Evolutionary conservation across 1,284 basidiomycete genomes (phyloP).

Genomic region (Ustilago loliicola): DNA sequence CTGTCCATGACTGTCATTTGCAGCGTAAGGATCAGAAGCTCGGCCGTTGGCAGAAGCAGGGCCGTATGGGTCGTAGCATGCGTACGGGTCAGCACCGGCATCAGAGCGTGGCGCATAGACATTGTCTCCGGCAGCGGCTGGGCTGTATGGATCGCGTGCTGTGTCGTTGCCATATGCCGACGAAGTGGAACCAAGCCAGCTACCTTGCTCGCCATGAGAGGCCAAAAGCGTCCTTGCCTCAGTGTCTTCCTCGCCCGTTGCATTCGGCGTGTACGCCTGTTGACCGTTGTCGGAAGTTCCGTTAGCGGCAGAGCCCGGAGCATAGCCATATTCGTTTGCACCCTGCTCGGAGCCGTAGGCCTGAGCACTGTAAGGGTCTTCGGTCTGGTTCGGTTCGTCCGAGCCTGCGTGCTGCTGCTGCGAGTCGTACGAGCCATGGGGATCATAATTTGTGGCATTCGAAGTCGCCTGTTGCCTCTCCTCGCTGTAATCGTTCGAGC

Average conservation of each 20-base stretch:
- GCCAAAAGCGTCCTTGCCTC: conserved; percentile 35
- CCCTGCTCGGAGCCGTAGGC: not conserved
- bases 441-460: conserved; percentile 4
- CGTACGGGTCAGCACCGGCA: conserved; percentile 6
- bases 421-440: conserved; percentile 12
- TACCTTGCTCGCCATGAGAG: conserved; percentile 20
- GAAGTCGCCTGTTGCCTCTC: conserved; percentile 8
- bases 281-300: not conserved
- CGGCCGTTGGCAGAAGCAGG: conserved; percentile 14
- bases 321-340: conserved; percentile 11
- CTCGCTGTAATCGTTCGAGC: conserved; percentile 25
- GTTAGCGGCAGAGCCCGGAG: conserved; percentile 4
- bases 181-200: conserved; percentile 26
- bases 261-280: not conserved
- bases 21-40: conserved; percentile 18
- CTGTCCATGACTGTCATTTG: conserved; percentile 2
- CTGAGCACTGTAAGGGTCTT: conserved; percentile 18
- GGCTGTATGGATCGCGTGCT: conserved; percentile 19
- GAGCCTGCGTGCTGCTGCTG: conserved; percentile 14
- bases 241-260: conserved; percentile 19
- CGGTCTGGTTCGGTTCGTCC: conserved; percentile 5
- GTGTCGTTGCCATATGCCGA: conserved; percentile 13
- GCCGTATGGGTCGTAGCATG: conserved; percentile 23
- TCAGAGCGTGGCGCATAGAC: conserved; percentile 5
- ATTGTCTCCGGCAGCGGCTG: conserved; percentile 14